Conservation (phyloP, 768 basidiomycete genomes). For the Mycena metata region DNA sequence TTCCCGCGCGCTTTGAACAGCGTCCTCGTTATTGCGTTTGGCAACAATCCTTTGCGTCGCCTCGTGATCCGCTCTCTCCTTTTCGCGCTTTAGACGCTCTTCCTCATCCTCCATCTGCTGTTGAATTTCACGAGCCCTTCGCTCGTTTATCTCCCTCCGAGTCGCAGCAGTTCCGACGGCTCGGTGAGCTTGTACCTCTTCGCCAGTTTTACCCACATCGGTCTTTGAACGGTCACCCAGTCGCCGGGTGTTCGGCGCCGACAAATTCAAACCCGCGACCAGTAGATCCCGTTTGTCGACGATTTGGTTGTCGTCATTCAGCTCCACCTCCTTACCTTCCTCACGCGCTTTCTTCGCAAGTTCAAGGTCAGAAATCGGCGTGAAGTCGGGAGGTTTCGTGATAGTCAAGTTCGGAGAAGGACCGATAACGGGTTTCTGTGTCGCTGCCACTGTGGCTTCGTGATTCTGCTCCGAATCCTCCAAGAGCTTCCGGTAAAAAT, state of each 20-base stretch:
- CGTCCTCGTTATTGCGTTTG: conserved; percentile 82
- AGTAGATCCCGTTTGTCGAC: conserved; percentile 95
- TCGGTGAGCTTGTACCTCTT: conserved; percentile 66
- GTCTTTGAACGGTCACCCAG: conserved; percentile 61
- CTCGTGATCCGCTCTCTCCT: conserved; percentile 71
- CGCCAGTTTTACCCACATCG: conserved; percentile 43
- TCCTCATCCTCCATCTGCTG: conserved; percentile 84
- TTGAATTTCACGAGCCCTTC: conserved; percentile 83
- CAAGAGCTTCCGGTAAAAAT: conserved; percentile 84
- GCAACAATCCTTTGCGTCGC: conserved; percentile 75
- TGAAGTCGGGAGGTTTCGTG: conserved; percentile 75
- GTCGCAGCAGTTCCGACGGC: conserved; percentile 89
- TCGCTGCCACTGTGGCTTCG: conserved; percentile 88
- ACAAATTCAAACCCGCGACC: conserved; percentile 92
- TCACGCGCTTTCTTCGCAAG: conserved; percentile 77
- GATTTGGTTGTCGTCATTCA: conserved; percentile 98
- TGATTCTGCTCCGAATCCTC: conserved; percentile 87
- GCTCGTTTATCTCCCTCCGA: conserved; percentile 85
- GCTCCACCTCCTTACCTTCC: conserved; percentile 88
- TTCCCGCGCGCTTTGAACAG: conserved; percentile 79
- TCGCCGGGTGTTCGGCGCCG: conserved; percentile 82
- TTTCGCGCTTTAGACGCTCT: conserved; percentile 68
- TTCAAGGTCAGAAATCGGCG: conserved; percentile 77
- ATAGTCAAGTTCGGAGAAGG: conserved; percentile 80
- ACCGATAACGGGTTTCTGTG: conserved; percentile 70